Evolutionary conservation across 495 filamentous ascomycete species (phyloP).

Genomic region (Aspergillus hancockii): DNA sequence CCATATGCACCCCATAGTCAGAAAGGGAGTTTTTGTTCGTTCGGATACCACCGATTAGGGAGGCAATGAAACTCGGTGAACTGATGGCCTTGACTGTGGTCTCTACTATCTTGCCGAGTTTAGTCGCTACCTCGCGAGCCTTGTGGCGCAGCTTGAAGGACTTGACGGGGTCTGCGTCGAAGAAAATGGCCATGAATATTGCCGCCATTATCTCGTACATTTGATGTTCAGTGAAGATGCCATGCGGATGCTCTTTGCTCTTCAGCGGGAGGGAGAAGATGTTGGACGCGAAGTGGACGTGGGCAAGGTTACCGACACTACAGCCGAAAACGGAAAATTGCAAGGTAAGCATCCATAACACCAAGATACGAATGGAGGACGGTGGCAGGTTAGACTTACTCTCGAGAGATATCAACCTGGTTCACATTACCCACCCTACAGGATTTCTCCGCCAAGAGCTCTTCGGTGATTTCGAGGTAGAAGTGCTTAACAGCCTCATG

Average conservation of each 20-base stretch:
- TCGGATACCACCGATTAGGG: conserved; percentile 52
- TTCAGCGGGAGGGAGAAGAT: conserved; percentile 76
- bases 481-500: conserved; percentile 52
- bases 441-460: conserved; percentile 64
- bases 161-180: conserved; percentile 53
- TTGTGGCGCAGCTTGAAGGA: conserved; percentile 55
- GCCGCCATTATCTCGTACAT: conserved; percentile 71
- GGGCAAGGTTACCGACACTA: conserved; percentile 69
- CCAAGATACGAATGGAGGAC: neutral
- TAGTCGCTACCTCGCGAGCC: conserved; percentile 56
- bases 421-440: conserved; percentile 58
- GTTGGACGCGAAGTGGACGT: conserved; percentile 68
- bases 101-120: conserved; percentile 62
- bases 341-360: neutral
- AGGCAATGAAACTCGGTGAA: conserved; percentile 49
- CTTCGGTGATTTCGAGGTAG: conserved; percentile 60
- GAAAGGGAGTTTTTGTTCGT: conserved; percentile 52
- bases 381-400: conserved; percentile 46
- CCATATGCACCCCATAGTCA: conserved; percentile 66
- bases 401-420: conserved; percentile 73
- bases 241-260: conserved; percentile 64
- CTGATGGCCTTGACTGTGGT: conserved; percentile 62
- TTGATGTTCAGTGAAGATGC: conserved; percentile 77
- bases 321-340: neutral
- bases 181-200: conserved; percentile 60